Base-by-base conservation (phyloP, 1,139 yeast species). In the Debaryomyces udenii region DNA sequence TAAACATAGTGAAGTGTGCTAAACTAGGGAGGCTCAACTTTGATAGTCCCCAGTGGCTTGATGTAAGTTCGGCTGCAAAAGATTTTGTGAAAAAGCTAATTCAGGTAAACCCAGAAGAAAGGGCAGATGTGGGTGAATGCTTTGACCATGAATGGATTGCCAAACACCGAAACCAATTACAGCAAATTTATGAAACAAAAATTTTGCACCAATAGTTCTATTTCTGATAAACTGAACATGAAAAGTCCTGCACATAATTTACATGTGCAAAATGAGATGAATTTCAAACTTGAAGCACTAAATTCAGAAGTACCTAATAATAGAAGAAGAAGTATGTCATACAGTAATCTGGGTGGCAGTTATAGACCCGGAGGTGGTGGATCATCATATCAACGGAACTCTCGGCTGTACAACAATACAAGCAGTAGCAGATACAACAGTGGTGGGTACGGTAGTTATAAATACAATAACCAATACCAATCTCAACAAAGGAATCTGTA, bases 131-230 rank as follows among this genome's bases (percentile, higher is more conserved):
- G 15, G 43, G 48, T 0, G 66, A 64, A 5, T 52, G 61, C 32
- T 51, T 58, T 28, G 35, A 45, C 6, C 81, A 78, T 50, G 49
- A 52, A 0, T 80, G 86, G 85, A 65, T 82, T 13, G 59, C 30
- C 16, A 31, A 32, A 16, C 52, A 54, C 35, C 31, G 35, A 16
- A 32, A 26, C n/a, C 46, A 48, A 7, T 44, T 59, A 17, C 48
- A 53, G 10, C 41, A 38, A 27, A 46, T 52, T 27, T 58, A 58
- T 40, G 33, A 41, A 18, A 42, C 43, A 24, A 46, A 38, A 38
- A 42, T 46, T 7, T 10, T 45, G 43, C 5, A 35, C 28, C 32
- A 38, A 37, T 27, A 37, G 24, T 10, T n/a, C 26, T 9, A 9
- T 13, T 15, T 14, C 6, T 6, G 2, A 7, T 16, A 30, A 20